Conservation (phyloP, 306 rosid species). For the Cucumis cinereus region DNA sequence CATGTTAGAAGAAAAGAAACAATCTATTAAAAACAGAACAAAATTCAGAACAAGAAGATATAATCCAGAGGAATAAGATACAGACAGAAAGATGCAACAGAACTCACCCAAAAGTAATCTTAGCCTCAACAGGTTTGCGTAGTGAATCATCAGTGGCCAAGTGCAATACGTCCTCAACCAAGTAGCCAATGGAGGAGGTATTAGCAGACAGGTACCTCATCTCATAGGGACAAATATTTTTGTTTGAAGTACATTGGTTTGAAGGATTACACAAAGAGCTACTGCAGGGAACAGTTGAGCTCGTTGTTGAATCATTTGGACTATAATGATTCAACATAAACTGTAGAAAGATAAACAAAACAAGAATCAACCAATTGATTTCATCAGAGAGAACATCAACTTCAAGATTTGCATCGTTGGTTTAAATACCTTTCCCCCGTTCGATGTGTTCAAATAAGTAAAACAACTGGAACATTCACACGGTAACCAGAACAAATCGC, state of each 20-base stretch:
- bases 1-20: neutral
- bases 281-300: conserved; percentile 48
- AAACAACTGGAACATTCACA: conserved; percentile 70
- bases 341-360: neutral
- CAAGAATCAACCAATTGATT: neutral
- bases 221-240: conserved; percentile 37
- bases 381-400: neutral
- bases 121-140: conserved; percentile 21
- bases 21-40: neutral
- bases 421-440: conserved; percentile 31
- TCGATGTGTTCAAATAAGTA: neutral
- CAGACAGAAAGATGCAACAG: neutral
- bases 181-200: conserved; percentile 59
- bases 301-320: conserved; percentile 45
- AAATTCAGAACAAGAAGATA: neutral
- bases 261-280: conserved; percentile 36
- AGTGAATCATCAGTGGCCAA: conserved; percentile 40
- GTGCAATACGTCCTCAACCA: conserved; percentile 80
- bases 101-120: conserved; percentile 63
- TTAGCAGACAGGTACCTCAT: conserved; percentile 37
- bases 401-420: neutral
- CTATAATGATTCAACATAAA: conserved; percentile 44
- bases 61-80: neutral
- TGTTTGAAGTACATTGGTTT: conserved; percentile 40
- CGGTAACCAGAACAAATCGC: conserved; percentile 89